phyloP scores from a whole-genome alignment of 164 flowering plant species.

The Platanus orientalis region DNA sequence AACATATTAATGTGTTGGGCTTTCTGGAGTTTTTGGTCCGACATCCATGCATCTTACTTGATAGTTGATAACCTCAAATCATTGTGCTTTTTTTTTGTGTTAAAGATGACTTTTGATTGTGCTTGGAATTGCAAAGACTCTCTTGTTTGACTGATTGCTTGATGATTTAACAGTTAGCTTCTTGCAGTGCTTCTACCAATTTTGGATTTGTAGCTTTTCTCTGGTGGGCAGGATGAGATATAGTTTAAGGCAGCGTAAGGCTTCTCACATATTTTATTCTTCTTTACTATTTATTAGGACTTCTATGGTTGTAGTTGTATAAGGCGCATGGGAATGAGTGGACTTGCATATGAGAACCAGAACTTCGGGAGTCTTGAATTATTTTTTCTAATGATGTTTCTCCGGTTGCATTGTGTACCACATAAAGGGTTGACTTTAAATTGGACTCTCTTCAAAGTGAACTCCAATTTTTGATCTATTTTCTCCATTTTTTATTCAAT shows the following conservation, averaged over 20 bases:
- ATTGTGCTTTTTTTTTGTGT: not conserved
- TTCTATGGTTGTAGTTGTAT: not conserved
- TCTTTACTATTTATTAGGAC: not conserved
- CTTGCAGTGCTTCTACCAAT: constrained; percentile 66
- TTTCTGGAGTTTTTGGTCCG: not conserved
- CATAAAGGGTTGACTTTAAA: not conserved
- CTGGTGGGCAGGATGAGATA: constrained; percentile 91
- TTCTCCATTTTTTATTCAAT: no score
- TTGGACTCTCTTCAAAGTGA: no score
- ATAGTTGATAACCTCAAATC: not conserved
- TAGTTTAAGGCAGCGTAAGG: constrained; percentile 74
- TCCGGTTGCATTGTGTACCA: no score
- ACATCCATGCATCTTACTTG: no score
- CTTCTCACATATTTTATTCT: constrained; percentile 13
- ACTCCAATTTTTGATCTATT: no score
- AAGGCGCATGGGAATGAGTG: not conserved
- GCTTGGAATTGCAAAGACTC: not conserved
- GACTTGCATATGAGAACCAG: no score
- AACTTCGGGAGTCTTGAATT: no score
- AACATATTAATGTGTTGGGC: not conserved
- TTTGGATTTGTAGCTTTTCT: constrained; percentile 78
- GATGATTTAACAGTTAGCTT: constrained; percentile 39
- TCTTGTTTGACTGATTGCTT: not conserved
- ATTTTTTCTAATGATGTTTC: no score
- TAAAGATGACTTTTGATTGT: not conserved